Conservation (phyloP, 2,329 filamentous ascomycete genomes). For the Aspergillus awamori region DNA sequence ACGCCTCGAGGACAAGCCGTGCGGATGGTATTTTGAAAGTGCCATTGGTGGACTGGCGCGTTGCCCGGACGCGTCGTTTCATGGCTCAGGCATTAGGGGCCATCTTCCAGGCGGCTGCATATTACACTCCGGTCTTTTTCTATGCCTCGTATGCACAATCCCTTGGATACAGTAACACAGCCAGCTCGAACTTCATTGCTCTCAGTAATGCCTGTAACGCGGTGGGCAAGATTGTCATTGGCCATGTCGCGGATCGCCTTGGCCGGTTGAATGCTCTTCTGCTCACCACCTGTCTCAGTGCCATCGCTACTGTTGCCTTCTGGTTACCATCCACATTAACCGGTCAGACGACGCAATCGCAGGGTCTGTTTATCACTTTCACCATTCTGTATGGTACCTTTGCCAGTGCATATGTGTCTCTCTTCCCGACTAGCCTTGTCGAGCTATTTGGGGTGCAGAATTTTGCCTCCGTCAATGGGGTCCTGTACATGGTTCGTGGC, state of each 20-base stretch:
- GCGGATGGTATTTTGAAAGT: slow-evolving; percentile 26
- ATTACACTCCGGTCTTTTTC: slow-evolving; percentile 45
- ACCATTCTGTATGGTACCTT: slow-evolving; percentile 41
- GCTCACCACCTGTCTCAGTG: slow-evolving; percentile 32
- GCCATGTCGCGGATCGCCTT: slow-evolving; percentile 33
- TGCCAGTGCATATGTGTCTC: slow-evolving; percentile 42
- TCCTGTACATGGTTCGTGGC: slow-evolving; percentile 45
- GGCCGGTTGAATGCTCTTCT: slow-evolving; percentile 40
- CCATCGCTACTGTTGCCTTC: slow-evolving; percentile 31
- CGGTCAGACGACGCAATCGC: neutral
- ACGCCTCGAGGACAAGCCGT: slow-evolving; percentile 22
- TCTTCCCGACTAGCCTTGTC: slow-evolving; percentile 45
- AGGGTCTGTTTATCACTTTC: slow-evolving; percentile 34
- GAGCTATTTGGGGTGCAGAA: slow-evolving; percentile 45
- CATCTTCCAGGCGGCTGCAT: slow-evolving; percentile 43
- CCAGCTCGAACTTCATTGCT: slow-evolving; percentile 44
- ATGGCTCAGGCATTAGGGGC: slow-evolving; percentile 39
- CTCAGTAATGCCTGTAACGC: slow-evolving; percentile 46
- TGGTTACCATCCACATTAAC: slow-evolving; percentile 26
- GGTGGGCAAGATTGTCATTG: slow-evolving; percentile 42
- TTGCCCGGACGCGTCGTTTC: slow-evolving; percentile 40
- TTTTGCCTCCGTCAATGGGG: slow-evolving; percentile 43
- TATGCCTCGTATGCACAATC: slow-evolving; percentile 43
- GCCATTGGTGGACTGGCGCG: slow-evolving; percentile 38
- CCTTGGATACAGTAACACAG: slow-evolving; percentile 39